Conservation (phyloP, 345 rosid species). For the Anastatica hierochuntica region DNA sequence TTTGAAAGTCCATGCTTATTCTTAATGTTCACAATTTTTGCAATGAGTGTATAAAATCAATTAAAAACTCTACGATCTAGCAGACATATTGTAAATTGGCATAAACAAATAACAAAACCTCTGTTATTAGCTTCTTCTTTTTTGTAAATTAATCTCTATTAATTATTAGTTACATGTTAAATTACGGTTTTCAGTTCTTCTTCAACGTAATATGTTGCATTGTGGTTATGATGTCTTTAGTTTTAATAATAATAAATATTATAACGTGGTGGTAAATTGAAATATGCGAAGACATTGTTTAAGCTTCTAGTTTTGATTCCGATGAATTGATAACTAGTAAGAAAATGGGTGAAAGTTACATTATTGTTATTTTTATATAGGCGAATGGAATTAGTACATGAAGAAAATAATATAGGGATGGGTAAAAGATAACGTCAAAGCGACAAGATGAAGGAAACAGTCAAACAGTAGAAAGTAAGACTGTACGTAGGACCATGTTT, state of each 20-base stretch:
- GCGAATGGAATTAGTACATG: not conserved
- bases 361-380: not conserved
- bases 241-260: not conserved
- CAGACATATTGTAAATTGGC: not conserved
- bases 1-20: no score
- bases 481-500: constrained; percentile 25
- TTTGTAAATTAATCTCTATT: no score
- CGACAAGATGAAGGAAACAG: constrained; percentile 29
- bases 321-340: no score
- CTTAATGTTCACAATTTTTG: no score
- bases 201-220: not conserved
- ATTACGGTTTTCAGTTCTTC: not conserved
- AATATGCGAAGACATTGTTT: not conserved
- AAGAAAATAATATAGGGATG: constrained; percentile 12
- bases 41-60: no score
- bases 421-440: constrained; percentile 18
- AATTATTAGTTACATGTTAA: not conserved
- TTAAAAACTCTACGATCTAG: no score
- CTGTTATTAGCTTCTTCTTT: no score
- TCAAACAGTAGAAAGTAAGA: constrained; percentile 19
- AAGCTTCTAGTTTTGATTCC: not conserved
- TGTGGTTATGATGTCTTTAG: not conserved
- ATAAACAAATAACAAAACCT: no score
- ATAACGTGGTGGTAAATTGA: not conserved
- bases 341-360: not conserved